Conservation (phyloP, 768 basidiomycete genomes). For the Kondoa subrosea region DNA sequence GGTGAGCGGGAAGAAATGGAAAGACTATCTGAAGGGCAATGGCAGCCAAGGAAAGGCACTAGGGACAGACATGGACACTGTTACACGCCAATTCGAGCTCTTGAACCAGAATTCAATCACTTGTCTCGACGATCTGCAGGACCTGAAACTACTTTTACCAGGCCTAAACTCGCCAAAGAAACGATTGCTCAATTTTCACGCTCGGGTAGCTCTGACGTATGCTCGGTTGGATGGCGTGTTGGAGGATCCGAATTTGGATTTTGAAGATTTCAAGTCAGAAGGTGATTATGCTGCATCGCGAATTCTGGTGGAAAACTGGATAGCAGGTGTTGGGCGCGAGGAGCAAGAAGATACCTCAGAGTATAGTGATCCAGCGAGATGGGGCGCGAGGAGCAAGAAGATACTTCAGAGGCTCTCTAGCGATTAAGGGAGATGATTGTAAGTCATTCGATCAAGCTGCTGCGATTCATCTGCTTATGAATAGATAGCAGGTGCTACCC, state of each 20-base stretch:
- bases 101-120: neutral
- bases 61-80: neutral
- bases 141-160: neutral
- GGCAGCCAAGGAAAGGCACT: neutral
- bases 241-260: neutral
- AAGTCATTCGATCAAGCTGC: too few species aligned
- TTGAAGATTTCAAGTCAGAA: neutral
- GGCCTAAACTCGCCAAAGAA: neutral
- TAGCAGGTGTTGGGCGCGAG: neutral
- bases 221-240: neutral
- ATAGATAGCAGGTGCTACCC: too few species aligned
- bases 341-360: neutral
- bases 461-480: too few species aligned
- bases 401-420: neutral
- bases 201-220: neutral
- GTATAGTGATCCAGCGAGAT: too few species aligned
- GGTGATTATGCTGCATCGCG: neutral
- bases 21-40: neutral
- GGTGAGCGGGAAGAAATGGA: neutral
- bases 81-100: neutral
- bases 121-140: neutral
- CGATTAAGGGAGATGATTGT: too few species aligned
- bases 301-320: neutral
- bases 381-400: neutral
- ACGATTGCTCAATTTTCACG: neutral